These are phyloP conservation scores for Tuctoria greenei DNA, from an alignment of 176 grass and related monocot species.

Conservation along the genomic window DNA sequence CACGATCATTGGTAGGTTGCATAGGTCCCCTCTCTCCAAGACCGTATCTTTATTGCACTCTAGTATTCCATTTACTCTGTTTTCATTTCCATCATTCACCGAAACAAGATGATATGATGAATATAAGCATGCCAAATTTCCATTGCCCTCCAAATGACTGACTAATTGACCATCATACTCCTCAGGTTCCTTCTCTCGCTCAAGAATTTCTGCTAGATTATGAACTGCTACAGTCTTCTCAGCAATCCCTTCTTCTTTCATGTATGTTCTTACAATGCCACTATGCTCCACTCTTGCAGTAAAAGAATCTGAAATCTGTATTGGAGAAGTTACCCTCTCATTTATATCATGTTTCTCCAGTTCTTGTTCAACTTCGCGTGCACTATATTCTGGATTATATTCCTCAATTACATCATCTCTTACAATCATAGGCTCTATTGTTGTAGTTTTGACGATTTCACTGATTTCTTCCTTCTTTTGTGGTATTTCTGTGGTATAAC, in stretches of 20 bases:
- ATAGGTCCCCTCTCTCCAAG: conserved; percentile 13
- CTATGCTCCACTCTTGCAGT: conserved; percentile 7
- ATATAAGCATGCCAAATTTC: conserved; percentile 23
- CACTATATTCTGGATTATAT: background rate
- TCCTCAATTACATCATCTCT: conserved; percentile 13
- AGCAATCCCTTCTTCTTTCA: conserved; percentile 8
- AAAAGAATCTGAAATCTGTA: conserved; percentile 13
- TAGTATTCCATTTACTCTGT: conserved; percentile 11
- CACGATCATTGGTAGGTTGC: background rate
- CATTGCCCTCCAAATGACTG: background rate
- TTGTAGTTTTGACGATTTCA: conserved; percentile 15
- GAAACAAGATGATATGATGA: conserved; percentile 5
- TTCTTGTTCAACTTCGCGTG: background rate
- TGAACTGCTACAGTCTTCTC: conserved; percentile 3
- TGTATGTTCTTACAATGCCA: conserved; percentile 27
- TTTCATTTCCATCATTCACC: conserved; percentile 33
- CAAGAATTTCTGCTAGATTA: conserved; percentile 25
- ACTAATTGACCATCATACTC: conserved; percentile 17
- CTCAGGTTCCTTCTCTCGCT: background rate
- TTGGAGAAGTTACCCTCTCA: background rate
- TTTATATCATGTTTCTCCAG: conserved; percentile 33
- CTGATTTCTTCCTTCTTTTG: conserved; percentile 34
- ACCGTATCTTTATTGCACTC: background rate
- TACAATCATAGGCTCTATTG: conserved; percentile 2
- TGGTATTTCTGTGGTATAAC: background rate